Percentiles rank a stretch among this genome's conserved stretches.
phyloP scores from a whole-genome alignment of 371 early-diverging fungal genomes.

The Entomophthora muscae region DNA sequence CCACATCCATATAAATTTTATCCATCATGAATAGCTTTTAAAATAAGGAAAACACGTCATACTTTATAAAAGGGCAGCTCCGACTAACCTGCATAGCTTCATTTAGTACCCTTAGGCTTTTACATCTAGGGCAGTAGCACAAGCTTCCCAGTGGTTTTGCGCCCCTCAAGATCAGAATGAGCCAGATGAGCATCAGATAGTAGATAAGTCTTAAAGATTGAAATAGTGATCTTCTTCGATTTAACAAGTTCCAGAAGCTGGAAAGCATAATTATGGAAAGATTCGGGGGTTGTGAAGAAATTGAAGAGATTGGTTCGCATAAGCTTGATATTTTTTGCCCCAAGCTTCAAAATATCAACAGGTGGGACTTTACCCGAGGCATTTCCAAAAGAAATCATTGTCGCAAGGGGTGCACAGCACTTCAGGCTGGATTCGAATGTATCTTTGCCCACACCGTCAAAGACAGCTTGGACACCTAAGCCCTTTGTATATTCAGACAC shows the following conservation, averaged over 20 bases:
- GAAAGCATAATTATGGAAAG: slow-evolving; percentile 35
- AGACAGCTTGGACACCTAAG: slow-evolving; percentile 68
- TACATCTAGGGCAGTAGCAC: slow-evolving; percentile 18
- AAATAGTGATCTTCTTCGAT: slow-evolving; percentile 31
- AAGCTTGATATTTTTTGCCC: slow-evolving; percentile 51
- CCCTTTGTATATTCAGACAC: slow-evolving; percentile 38
- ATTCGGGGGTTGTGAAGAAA: slow-evolving; percentile 47
- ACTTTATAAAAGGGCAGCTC: no score
- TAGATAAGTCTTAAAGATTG: slow-evolving; percentile 53
- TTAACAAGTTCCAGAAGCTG: slow-evolving; percentile 37
- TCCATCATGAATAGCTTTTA: no score
- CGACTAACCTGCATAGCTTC: no score
- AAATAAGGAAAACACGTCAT: no score
- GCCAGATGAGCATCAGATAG: slow-evolving; percentile 56
- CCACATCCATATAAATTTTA: no score
- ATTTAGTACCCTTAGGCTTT: no score
- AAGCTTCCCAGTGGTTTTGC: slow-evolving; percentile 61
- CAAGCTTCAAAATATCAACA: slow-evolving; percentile 40
- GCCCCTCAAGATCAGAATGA: slow-evolving; percentile 58
- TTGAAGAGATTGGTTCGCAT: slow-evolving; percentile 59
- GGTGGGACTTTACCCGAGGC: slow-evolving; percentile 75
- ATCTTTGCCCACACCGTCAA: slow-evolving; percentile 80
- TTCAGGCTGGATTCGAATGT: slow-evolving; percentile 65
- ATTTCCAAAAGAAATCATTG: slow-evolving; percentile 81
- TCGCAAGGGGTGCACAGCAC: slow-evolving; percentile 56